These are phyloP conservation scores for Pisolithus tinctorius DNA, from an alignment of 768 basidiomycete species.

Conservation along the genomic window DNA sequence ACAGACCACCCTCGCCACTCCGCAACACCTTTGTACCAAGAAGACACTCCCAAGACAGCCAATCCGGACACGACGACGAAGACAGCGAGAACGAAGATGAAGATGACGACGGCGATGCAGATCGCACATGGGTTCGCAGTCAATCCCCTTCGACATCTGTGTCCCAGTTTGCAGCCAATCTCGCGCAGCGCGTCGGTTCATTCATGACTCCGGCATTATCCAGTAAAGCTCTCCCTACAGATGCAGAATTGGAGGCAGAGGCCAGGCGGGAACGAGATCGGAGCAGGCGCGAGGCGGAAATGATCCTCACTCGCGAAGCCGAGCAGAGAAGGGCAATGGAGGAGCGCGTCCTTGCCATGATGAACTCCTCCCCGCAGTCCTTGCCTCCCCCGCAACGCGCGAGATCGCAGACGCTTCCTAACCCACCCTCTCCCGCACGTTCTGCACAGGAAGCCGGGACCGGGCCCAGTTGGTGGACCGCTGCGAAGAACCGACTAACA, in stretches of 20 bases:
- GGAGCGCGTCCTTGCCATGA: constrained; percentile 72
- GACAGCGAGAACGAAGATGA: constrained; percentile 27
- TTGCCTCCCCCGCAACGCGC: constrained; percentile 57
- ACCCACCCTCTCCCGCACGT: constrained; percentile 55
- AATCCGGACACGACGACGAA: constrained; percentile 33
- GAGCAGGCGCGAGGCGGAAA: constrained; percentile 72
- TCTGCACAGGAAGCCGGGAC: constrained; percentile 53
- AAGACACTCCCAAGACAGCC: constrained; percentile 46
- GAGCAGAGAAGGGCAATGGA: constrained; percentile 63
- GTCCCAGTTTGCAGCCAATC: constrained; percentile 63
- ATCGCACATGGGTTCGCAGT: constrained; percentile 26
- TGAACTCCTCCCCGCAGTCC: constrained; percentile 35
- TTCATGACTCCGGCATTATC: constrained; percentile 49
- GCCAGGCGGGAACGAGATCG: constrained; percentile 71
- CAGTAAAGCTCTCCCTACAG: constrained; percentile 47
- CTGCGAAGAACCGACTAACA: constrained; percentile 68
- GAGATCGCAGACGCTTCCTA: constrained; percentile 47
- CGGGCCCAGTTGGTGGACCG: constrained; percentile 58
- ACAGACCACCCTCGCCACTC: constrained; percentile 65
- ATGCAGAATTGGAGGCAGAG: constrained; percentile 78
- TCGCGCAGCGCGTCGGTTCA: constrained; percentile 69
- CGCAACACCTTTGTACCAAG: constrained; percentile 51
- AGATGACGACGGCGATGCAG: constrained; percentile 24
- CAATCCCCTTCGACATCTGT: constrained; percentile 62
- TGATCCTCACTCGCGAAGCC: constrained; percentile 65